phyloP scores from a whole-genome alignment of 345 rosid genomes.

The Ceriops tagal region DNA sequence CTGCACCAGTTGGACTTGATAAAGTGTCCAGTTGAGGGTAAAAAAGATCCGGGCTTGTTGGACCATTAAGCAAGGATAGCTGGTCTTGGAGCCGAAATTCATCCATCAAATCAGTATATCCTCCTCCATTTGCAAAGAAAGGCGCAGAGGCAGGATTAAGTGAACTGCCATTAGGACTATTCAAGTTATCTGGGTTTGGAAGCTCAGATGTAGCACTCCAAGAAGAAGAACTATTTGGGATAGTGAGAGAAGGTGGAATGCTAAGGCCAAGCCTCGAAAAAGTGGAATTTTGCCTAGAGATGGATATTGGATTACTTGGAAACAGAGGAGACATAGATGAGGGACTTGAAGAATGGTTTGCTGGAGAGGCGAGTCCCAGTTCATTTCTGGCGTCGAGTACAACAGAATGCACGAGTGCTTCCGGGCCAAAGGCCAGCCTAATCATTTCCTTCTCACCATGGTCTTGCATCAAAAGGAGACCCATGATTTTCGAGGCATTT shows the following conservation, averaged over 20 bases:
- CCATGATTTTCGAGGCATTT: constrained; percentile 92
- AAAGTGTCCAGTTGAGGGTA: constrained; percentile 37
- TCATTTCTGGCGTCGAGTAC: constrained; percentile 64
- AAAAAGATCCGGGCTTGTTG: constrained; percentile 42
- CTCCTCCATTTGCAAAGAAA: constrained; percentile 45
- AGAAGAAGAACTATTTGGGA: constrained; percentile 36
- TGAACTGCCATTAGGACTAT: constrained; percentile 39
- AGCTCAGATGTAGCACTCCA: constrained; percentile 49
- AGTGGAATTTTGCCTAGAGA: constrained; percentile 41
- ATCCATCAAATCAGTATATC: constrained; percentile 44
- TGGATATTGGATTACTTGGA: constrained; percentile 27
- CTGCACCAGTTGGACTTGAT: constrained; percentile 29
- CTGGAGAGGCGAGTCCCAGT: constrained; percentile 43
- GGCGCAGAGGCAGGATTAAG: constrained; percentile 68
- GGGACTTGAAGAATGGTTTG: constrained; percentile 45
- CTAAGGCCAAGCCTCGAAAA: constrained; percentile 27
- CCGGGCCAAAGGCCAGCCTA: constrained; percentile 86
- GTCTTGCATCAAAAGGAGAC: constrained; percentile 80
- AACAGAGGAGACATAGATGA: constrained; percentile 45
- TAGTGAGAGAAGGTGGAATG: constrained; percentile 38
- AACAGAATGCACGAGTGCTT: constrained; percentile 67
- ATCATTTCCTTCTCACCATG: constrained; percentile 93
- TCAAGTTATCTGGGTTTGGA: constrained; percentile 46
- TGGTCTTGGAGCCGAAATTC: constrained; percentile 65
- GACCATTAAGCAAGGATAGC: constrained; percentile 52